phyloP scores from a whole-genome alignment of 2,329 filamentous ascomycete species.

The Raffaelea ambrosiae region DNA sequence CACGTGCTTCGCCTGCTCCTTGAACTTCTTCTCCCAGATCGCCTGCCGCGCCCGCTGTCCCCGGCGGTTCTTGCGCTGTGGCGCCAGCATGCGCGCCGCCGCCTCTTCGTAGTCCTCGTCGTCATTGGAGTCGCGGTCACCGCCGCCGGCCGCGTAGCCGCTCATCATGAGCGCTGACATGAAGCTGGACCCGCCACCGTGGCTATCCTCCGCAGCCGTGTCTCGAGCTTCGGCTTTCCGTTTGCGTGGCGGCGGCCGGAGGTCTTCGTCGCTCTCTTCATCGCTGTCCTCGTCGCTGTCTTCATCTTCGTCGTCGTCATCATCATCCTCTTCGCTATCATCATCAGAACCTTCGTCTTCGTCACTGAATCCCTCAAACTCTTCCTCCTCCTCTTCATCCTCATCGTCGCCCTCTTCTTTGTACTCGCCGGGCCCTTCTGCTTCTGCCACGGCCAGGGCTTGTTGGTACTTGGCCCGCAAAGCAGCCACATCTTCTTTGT shows the following conservation, averaged over 20 bases:
- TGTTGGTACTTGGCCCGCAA: conserved; percentile 3
- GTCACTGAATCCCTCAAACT: conserved; percentile 11
- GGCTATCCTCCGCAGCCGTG: background rate
- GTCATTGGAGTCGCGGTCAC: conserved; percentile 67
- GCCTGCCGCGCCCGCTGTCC: conserved; percentile 71
- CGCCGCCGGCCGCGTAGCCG: conserved; percentile 72
- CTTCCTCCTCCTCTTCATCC: conserved; percentile 11
- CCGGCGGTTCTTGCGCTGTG: conserved; percentile 56
- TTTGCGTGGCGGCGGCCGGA: too few relatives aligned
- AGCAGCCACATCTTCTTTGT: background rate
- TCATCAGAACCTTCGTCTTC: conserved; percentile 16
- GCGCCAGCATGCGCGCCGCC: conserved; percentile 33
- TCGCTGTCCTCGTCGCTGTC: conserved; percentile 1
- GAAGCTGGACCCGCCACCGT: conserved; percentile 59
- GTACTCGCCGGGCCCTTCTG: background rate
- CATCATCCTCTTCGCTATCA: conserved; percentile 10
- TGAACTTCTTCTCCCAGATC: conserved; percentile 76
- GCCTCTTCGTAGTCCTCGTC: conserved; percentile 59
- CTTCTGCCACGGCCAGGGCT: background rate
- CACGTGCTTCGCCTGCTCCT: conserved; percentile 60
- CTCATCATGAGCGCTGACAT: conserved; percentile 66
- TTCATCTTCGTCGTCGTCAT: conserved; percentile 1
- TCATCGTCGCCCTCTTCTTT: background rate
- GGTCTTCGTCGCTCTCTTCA: background rate
- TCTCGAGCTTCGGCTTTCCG: background rate